A percentile compares a stretch with the other conserved stretches of the same genome.
Evolutionary conservation across 2,329 filamentous ascomycete species (phyloP).

Genomic region (Colletotrichum neosansevieriae): DNA sequence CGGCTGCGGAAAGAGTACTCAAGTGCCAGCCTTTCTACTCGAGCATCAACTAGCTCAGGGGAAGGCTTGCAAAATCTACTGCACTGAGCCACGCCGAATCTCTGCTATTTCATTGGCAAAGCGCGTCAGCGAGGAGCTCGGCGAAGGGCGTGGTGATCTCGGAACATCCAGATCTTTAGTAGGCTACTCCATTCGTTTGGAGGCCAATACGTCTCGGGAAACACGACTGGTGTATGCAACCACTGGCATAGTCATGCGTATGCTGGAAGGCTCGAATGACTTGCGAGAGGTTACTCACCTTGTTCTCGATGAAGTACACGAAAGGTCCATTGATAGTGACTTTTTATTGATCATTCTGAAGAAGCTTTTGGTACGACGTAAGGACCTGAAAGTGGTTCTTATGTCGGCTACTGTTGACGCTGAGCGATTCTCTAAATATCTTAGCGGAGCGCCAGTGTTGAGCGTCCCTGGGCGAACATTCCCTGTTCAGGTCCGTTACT

Average conservation of each 20-base stretch:
- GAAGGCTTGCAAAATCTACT: conserved; percentile 89
- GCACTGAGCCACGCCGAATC: conserved; percentile 94
- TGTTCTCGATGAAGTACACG: conserved; percentile 97
- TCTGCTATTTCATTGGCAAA: conserved; percentile 95
- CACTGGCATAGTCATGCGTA: conserved; percentile 93
- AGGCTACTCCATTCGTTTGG: conserved; percentile 93
- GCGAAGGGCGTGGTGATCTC: conserved; percentile 84
- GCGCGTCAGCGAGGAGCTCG: conserved; percentile 93
- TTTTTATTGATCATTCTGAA: conserved; percentile 94
- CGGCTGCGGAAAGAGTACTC: conserved; percentile 96
- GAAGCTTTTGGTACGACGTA: conserved; percentile 80
- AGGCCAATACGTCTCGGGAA: conserved; percentile 84
- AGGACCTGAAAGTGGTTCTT: conserved; percentile 89
- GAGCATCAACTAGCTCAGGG: conserved; percentile 88
- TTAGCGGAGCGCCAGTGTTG: conserved; percentile 86
- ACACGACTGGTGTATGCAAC: conserved; percentile 93
- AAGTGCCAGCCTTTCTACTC: conserved; percentile 93
- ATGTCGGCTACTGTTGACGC: conserved; percentile 99
- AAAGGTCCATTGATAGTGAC: conserved; percentile 95
- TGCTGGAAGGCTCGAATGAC: conserved; percentile 91
- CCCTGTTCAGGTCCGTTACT: conserved; percentile 86
- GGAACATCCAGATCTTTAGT: conserved; percentile 87
- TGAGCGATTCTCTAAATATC: conserved; percentile 88
- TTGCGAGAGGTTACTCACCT: conserved; percentile 92
- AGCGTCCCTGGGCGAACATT: conserved; percentile 95